phyloP scores from a whole-genome alignment of 305 asterid genomes.

The Fraxinus paxiana region DNA sequence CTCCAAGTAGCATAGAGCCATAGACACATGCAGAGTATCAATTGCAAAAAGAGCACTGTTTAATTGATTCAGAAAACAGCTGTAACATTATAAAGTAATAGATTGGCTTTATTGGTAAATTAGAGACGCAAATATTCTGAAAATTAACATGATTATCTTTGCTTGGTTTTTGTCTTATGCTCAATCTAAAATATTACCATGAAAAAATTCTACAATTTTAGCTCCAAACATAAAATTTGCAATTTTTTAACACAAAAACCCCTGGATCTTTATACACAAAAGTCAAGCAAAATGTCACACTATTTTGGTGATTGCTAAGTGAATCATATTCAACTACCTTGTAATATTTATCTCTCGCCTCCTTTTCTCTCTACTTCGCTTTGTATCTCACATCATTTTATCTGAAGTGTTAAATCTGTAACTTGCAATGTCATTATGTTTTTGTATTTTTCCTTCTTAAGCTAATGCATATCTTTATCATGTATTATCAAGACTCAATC shows the following conservation, averaged over 20 bases:
- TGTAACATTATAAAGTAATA: neutral
- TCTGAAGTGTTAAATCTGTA: neutral
- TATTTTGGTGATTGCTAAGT: neutral
- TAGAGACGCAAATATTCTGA: neutral
- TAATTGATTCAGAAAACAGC: neutral
- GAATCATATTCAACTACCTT: neutral
- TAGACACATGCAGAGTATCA: neutral
- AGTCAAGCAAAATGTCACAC: neutral
- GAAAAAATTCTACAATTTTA: neutral
- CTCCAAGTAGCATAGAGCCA: neutral
- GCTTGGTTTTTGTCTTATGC: neutral
- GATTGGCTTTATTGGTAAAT: neutral
- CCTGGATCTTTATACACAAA: neutral
- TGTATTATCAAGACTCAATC: neutral
- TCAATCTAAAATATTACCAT: neutral
- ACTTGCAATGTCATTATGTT: neutral
- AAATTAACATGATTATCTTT: neutral
- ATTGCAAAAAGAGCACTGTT: neutral
- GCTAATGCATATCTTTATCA: neutral
- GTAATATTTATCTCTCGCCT: neutral
- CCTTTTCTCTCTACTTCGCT: neutral
- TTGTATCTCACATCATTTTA: neutral
- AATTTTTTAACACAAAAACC: neutral
- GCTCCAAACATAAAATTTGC: neutral
- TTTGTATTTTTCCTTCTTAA: neutral